Base-by-base conservation (phyloP, 352 stramenopile species). In the Phytophthora gonapodyides region DNA sequence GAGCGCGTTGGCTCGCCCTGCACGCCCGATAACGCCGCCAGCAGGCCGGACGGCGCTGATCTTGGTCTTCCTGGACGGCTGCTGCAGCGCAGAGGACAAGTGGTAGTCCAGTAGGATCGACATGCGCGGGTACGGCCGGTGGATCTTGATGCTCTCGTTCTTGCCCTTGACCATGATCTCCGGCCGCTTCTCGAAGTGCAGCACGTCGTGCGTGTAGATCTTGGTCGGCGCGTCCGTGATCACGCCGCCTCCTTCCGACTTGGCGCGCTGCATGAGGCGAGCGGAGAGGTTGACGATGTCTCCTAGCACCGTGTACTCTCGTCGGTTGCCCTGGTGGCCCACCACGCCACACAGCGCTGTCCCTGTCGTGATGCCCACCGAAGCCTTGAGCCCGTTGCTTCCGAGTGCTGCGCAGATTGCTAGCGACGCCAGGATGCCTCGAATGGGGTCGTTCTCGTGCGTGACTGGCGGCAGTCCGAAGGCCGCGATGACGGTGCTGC, bases 241-340 rank as follows among this genome's bases (percentile, higher is more conserved):
- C 24, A 97, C 84, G 10, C 84, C 86, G 15, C 87, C 88, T n/a
- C 77, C 72, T 55, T 96, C 85, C 0, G 76, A 83, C 67, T 96
- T 96, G 7, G 84, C 87, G 24, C 84, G 88, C 51, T 97, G 84
- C 94, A 98, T 98, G 7, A 98, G 79, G 8, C 94, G 79, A 8
- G 94, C 94, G 2, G 87, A 91, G 5, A 98, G 64, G 49, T 98
- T 98, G n/a, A 98, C 94, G 12, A 95, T 93, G 61, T 98, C 91
- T 3, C 94, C 94, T 0, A 98, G 73, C 16, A 98, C 89, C 0
- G 91, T 97, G 75, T 98, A 98, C 69, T 98, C 94, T 21, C 93
- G 82, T 1, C 94, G 77, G 17, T 95, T 97, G 16, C 88, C 85
- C 56, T 94, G 90, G 44, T 93, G 84, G 1, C 94, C 94, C 30